Evolutionary conservation across 805 yeast species (phyloP), one percentile per base, ranked within the genome.

Genomic region (Starmerella stigmatis): DNA sequence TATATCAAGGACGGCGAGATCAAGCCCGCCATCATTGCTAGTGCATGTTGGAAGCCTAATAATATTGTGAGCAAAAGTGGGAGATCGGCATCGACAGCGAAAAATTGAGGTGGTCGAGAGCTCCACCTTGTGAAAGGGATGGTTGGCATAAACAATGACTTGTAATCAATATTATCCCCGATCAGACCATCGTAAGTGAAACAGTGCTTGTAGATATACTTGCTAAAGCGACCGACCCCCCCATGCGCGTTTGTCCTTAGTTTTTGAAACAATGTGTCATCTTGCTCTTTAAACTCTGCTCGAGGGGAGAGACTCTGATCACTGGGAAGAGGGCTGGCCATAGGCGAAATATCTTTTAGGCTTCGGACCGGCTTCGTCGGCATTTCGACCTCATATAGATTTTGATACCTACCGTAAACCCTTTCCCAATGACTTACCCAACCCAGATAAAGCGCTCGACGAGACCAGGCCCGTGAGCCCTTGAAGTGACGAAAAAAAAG

Each of bases 21-120:
- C 41, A 86, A 75, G 57, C 96, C 96, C 13, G 95, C 96, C 65
- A 86, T 66, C 95, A 88, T 86, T 21, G 96, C 78, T 52, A 86
- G 63, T 1, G 94, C 67, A 60, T 86, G 96, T 66, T 86, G 96
- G 51, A 86, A 71, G 15, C 96, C 96, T 27, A 88, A 71, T 10
- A 86, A 46, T 46, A 81, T 61, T 1, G 94, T 94, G 46, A 86
- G 67, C 7, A 81, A 54, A n/a, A 86, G 54, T 0, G 96, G 96
- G 76, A 88, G 78, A 1, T 78, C 84, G 35, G 79, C 75, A 60
- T 86, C 69, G 41, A 86, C 64, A 4, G 92, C 86, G 56, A 86
- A 88, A 64, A 86, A 86, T 8, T 46, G 51, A 1, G 59, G 59
- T 0, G 94, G 94, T 57, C 81, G 86, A 2, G 75, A 66, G 44